phyloP scores from a whole-genome alignment of 352 stramenopile species.

The Globisporangium paddicum region DNA sequence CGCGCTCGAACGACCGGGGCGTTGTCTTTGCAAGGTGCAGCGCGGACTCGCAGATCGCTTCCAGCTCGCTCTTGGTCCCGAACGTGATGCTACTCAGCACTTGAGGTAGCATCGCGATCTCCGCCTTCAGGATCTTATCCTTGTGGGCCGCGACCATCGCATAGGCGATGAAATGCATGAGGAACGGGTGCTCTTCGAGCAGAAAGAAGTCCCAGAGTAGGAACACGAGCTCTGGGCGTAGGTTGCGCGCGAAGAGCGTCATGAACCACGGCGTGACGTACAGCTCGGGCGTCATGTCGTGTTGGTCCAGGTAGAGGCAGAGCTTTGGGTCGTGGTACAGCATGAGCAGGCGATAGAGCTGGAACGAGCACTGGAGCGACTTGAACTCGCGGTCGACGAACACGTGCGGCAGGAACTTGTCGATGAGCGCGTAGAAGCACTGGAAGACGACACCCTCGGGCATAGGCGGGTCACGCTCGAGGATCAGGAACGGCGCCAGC shows the following conservation, averaged over 20 bases:
- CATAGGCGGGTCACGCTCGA: slow-evolving; percentile 38
- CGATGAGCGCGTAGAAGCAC: slow-evolving; percentile 88
- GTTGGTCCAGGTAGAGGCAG: slow-evolving; percentile 84
- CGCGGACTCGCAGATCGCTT: slow-evolving; percentile 49
- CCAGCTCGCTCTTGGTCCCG: slow-evolving; percentile 41
- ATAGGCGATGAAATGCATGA: slow-evolving; percentile 89
- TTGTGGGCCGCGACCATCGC: slow-evolving; percentile 66
- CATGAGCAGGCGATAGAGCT: slow-evolving; percentile 88
- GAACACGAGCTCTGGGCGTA: slow-evolving; percentile 71
- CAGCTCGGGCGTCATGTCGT: slow-evolving; percentile 90
- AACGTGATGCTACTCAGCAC: slow-evolving; percentile 78
- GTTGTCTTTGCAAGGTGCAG: slow-evolving; percentile 58
- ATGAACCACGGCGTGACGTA: slow-evolving; percentile 95
- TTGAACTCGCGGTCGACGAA: slow-evolving; percentile 89
- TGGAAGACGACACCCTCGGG: slow-evolving; percentile 76
- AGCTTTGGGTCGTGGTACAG: slow-evolving; percentile 91
- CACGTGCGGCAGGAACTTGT: slow-evolving; percentile 84
- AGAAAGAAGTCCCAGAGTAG: slow-evolving; percentile 91
- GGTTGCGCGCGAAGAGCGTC: slow-evolving; percentile 88
- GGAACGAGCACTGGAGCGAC: slow-evolving; percentile 90
- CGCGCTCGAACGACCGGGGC: slow-evolving; percentile 70
- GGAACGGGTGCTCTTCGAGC: slow-evolving; percentile 81
- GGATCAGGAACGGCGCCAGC: slow-evolving; percentile 87
- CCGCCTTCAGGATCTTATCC: slow-evolving; percentile 49
- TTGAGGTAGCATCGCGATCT: slow-evolving; percentile 76